phyloP scores from a whole-genome alignment of 2,329 filamentous ascomycete genomes.

The Botrytis galanthina region DNA sequence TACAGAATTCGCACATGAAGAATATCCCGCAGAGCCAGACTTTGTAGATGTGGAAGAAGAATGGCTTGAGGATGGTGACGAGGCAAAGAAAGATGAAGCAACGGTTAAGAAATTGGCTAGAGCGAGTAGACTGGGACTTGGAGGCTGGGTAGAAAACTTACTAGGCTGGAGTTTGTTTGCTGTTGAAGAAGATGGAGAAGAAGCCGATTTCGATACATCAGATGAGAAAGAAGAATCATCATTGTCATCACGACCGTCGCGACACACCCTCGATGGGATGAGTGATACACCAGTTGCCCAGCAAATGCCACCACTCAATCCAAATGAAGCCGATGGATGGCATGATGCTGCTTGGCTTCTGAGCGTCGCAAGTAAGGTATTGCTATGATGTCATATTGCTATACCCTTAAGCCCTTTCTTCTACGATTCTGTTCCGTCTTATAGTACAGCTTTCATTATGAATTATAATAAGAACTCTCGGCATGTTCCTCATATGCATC shows the following conservation, averaged over 20 bases:
- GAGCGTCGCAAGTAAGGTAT: slow-evolving; percentile 51
- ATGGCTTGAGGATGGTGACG: slow-evolving; percentile 53
- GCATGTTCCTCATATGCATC: not conserved
- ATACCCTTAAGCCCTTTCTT: not conserved
- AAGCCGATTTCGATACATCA: slow-evolving; percentile 43
- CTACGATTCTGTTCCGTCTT: not conserved
- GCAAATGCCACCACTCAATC: slow-evolving; percentile 48
- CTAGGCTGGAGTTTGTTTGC: slow-evolving; percentile 62
- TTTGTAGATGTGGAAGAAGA: slow-evolving; percentile 62
- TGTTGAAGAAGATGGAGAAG: slow-evolving; percentile 59
- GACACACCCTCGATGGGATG: slow-evolving; percentile 23
- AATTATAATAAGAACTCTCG: slow-evolving; percentile 12
- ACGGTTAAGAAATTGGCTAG: slow-evolving; percentile 56
- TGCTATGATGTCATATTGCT: slow-evolving; percentile 25
- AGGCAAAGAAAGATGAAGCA: slow-evolving; percentile 56
- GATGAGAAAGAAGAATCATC: slow-evolving; percentile 41
- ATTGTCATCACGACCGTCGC: slow-evolving; percentile 31
- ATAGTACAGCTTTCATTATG: slow-evolving; percentile 13
- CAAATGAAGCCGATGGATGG: slow-evolving; percentile 59
- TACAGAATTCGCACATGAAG: slow-evolving; percentile 35
- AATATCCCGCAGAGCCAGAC: slow-evolving; percentile 53
- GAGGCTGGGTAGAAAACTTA: slow-evolving; percentile 58
- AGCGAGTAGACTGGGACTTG: slow-evolving; percentile 50
- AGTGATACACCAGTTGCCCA: slow-evolving; percentile 43
- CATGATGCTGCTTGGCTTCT: slow-evolving; percentile 67